These are phyloP conservation scores for Colletotrichum cuscutae DNA, from an alignment of 2,329 filamentous ascomycete genomes.

Conservation along the genomic window DNA sequence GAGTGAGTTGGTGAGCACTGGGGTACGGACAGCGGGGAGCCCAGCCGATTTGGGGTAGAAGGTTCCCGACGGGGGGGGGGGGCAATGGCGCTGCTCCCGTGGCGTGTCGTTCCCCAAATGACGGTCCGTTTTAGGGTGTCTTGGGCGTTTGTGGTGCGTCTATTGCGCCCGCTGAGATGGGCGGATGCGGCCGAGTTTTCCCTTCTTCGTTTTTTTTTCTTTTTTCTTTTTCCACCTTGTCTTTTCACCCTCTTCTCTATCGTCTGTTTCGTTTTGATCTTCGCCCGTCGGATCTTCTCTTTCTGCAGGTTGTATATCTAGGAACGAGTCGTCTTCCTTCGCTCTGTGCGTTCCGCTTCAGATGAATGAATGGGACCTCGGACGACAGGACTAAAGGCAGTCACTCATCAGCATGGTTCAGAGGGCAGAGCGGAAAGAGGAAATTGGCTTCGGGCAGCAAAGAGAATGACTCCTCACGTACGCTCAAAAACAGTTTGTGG, in stretches of 20 bases:
- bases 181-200: constrained; percentile 14
- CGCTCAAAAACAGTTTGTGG: too few species aligned
- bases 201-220: neutral
- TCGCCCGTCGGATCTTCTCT: neutral
- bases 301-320: neutral
- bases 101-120: neutral
- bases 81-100: constrained; percentile 10
- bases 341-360: neutral
- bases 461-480: too few species aligned
- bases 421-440: too few species aligned
- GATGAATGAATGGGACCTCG: neutral
- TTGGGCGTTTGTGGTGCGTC: constrained; percentile 29
- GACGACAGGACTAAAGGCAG: neutral
- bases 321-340: neutral
- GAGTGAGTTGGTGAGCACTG: neutral
- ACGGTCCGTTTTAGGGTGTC: constrained; percentile 13
- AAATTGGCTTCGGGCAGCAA: too few species aligned
- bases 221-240: neutral
- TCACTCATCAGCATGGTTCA: neutral
- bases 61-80: neutral
- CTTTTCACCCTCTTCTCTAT: neutral
- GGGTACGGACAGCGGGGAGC: neutral
- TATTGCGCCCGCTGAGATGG: constrained; percentile 30
- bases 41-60: neutral
- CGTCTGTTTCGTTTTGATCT: neutral